These are phyloP conservation scores for Coniochaeta sp. DNA, from an alignment of 2,329 filamentous ascomycete species.

Conservation along the genomic window DNA sequence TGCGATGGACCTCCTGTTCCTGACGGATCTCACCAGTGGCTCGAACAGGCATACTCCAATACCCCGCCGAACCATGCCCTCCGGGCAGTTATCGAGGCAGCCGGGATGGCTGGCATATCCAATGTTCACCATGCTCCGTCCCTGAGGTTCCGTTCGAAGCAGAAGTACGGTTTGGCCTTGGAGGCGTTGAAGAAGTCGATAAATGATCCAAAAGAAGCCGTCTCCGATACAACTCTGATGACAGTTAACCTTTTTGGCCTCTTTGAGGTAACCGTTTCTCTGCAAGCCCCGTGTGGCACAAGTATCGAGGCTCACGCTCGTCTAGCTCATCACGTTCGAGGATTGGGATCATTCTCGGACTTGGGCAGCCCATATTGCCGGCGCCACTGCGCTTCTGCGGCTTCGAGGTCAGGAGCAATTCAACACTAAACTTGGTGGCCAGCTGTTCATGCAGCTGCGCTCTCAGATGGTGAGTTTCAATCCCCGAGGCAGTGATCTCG, in stretches of 20 bases:
- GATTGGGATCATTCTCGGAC: slow-evolving; percentile 9
- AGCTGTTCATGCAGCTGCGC: slow-evolving; percentile 16
- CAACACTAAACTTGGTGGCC: slow-evolving; percentile 10
- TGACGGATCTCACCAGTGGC: slow-evolving; percentile 11
- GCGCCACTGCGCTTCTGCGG: slow-evolving; percentile 14
- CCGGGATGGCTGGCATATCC: slow-evolving; percentile 17
- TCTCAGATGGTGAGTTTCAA: slow-evolving; percentile 17
- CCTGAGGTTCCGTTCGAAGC: slow-evolving; percentile 9
- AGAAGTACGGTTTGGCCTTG: slow-evolving; percentile 12
- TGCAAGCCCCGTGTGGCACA: not conserved
- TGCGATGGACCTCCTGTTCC: slow-evolving; percentile 12
- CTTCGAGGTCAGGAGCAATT: slow-evolving; percentile 17
- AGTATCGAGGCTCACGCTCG: not conserved
- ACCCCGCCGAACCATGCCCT: slow-evolving; percentile 2
- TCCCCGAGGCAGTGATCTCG: not conserved
- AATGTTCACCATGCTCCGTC: slow-evolving; percentile 13
- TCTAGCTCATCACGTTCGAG: slow-evolving; percentile 13
- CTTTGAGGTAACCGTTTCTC: slow-evolving; percentile 12
- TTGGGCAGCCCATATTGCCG: slow-evolving; percentile 16
- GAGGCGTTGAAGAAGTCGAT: slow-evolving; percentile 8
- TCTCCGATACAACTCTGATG: slow-evolving; percentile 14
- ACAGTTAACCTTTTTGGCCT: slow-evolving; percentile 16
- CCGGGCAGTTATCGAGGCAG: slow-evolving; percentile 15
- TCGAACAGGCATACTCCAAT: slow-evolving; percentile 9
- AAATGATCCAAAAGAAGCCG: slow-evolving; percentile 7